A percentile compares a stretch with the other conserved stretches of the same genome.
phyloP scores from a whole-genome alignment of 176 grass and related monocot genomes.

The Avena sativa region DNA sequence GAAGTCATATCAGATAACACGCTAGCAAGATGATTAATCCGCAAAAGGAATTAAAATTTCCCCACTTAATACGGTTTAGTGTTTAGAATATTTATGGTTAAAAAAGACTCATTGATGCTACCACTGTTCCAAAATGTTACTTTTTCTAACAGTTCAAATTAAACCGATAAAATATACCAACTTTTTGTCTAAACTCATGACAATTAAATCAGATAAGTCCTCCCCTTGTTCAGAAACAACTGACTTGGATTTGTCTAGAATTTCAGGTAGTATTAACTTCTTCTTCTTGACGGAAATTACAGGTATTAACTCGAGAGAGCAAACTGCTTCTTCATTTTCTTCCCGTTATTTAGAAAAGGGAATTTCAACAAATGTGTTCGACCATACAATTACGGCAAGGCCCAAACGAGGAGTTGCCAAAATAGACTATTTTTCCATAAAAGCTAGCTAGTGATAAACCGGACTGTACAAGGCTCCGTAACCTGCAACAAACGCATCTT shows the following conservation, averaged over 20 bases:
- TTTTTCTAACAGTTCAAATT: too few relatives aligned
- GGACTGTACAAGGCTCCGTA: background rate
- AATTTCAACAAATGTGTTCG: background rate
- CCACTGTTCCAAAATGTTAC: too few relatives aligned
- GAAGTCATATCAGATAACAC: background rate
- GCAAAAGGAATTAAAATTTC: too few relatives aligned
- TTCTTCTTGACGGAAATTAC: too few relatives aligned
- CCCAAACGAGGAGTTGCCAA: background rate
- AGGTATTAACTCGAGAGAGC: background rate
- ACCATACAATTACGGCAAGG: background rate
- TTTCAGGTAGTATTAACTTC: background rate
- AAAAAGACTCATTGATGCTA: too few relatives aligned
- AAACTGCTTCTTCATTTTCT: background rate
- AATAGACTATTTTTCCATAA: background rate
- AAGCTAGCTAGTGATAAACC: background rate
- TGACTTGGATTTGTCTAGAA: background rate
- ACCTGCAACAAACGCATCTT: background rate
- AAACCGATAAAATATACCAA: background rate
- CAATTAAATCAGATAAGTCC: too few relatives aligned
- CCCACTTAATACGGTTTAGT: too few relatives aligned
- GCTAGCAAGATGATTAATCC: background rate
- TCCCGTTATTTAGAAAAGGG: background rate
- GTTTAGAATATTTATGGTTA: too few relatives aligned
- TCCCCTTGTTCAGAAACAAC: too few relatives aligned
- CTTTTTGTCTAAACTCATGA: too few relatives aligned